Conservation (phyloP, 352 stramenopile species). For the Globisporangium paroecandrum region DNA sequence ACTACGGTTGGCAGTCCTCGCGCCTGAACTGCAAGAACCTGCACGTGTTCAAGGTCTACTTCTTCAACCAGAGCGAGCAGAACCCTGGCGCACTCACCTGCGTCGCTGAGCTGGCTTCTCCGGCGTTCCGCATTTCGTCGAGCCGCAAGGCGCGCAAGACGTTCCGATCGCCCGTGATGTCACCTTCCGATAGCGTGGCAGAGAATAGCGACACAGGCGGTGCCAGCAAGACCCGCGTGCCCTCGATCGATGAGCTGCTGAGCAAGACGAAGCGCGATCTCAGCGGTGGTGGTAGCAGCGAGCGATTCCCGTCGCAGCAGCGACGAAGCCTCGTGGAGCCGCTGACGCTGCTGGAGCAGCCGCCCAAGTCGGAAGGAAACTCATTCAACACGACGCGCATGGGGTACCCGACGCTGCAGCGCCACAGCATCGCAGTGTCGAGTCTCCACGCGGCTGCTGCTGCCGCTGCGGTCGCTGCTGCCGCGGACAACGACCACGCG, state of each 20-base stretch:
- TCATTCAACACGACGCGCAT: background rate
- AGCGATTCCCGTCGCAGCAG: constrained; percentile 16
- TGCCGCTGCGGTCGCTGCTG: constrained; percentile 1
- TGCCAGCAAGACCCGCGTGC: constrained; percentile 14
- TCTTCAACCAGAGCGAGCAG: constrained; percentile 39
- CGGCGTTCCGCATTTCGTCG: constrained; percentile 75
- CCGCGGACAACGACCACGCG: constrained; percentile 32
- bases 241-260: constrained; percentile 47
- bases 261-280: constrained; percentile 17
- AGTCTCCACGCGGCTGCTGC: constrained; percentile 12
- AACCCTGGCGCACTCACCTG: constrained; percentile 40
- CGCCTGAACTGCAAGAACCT: constrained; percentile 83
- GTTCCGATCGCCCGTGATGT: constrained; percentile 48
- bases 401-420: constrained; percentile 21
- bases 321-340: constrained; percentile 20
- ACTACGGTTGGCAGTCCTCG: constrained; percentile 85
- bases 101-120: constrained; percentile 52
- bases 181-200: constrained; percentile 15
- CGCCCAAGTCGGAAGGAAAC: constrained; percentile 12
- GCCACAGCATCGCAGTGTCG: constrained; percentile 17
- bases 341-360: constrained; percentile 16
- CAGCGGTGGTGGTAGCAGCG: background rate
- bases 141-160: constrained; percentile 81
- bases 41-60: constrained; percentile 78
- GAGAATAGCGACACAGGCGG: background rate